Base-by-base conservation (phyloP, 1,139 yeast species). In the Blastobotrys ciferrii region DNA sequence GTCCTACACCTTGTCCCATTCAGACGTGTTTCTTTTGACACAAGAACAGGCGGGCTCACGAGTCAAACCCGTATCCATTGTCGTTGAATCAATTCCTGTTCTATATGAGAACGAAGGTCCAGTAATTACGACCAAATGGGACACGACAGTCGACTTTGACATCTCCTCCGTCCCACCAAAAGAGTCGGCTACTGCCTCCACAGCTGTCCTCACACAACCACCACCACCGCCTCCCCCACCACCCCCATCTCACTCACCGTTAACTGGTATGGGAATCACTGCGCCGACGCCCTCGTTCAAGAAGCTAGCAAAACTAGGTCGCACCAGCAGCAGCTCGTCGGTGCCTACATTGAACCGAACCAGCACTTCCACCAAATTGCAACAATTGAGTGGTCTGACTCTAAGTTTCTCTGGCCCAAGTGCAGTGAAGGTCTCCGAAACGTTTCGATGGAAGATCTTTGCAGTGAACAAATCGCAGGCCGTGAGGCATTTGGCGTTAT, bases 351-450 rank as follows among this genome's bases (percentile, higher is more conserved):
- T 50, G 20, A 37, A 44, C 7, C 20, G 46, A 1, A 18, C 31
- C 13, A 40, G 13, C n/a, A 20, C 35, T 12, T 47, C 44, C 28
- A 40, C 40, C 13, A n/a, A 15, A 33, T 33, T 15, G 38, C 38
- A 33, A 12, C 38, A 33, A 33, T 45, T 53, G 32, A 51, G 45
- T 13, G 85, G 88, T 0, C 65, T 86, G 14, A 73, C 73, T 19
- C 71, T 87, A 20, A 77, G 85, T 6, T 82, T 86, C 52, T 71
- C 76, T 3, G 95, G 95, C 0, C 78, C 80, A 12, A 75, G 84
- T 13, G 70, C 76, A 38, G 80, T 84, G 4, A 71, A 74, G 53
- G 65, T 83, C 12, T 94, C 94, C 1, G 77, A 80, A 47, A 71
- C 75, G 3, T 78, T 79, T 56, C 74, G 72, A 47, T 82, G 92